These are phyloP conservation scores for Ceriops tagal DNA, from an alignment of 345 rosid species.

Conservation along the genomic window DNA sequence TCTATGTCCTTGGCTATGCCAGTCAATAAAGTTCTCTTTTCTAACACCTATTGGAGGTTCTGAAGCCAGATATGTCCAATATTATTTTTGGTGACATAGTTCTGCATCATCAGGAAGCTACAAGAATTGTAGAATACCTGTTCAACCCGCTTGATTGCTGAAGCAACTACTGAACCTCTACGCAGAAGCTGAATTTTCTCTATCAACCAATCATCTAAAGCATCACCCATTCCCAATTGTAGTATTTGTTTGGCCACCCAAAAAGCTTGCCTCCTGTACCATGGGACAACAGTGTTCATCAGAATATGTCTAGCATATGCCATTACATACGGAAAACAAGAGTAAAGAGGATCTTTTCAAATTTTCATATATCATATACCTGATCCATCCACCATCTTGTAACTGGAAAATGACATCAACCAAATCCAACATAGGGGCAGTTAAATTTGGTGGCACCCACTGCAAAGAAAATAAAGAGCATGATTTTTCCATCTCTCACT, in stretches of 20 bases:
- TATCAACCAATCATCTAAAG: conserved; percentile 95
- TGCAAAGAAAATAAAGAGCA: conserved; percentile 33
- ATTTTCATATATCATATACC: conserved; percentile 37
- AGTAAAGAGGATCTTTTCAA: conserved; percentile 1
- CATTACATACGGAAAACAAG: not conserved
- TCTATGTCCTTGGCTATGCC: not conserved
- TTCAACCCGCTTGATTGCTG: conserved; percentile 81
- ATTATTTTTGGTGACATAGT: not conserved
- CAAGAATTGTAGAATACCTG: conserved; percentile 43
- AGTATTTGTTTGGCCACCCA: conserved; percentile 98
- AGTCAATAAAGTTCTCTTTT: not conserved
- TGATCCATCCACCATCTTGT: conserved; percentile 99
- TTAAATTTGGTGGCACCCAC: conserved; percentile 99
- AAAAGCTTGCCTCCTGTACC: conserved; percentile 82
- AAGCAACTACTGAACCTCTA: conserved; percentile 80
- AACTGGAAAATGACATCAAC: conserved; percentile 92
- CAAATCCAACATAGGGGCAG: conserved; percentile 74
- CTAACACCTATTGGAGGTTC: not conserved
- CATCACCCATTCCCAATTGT: conserved; percentile 99
- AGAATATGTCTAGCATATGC: conserved; percentile 9
- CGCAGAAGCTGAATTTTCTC: conserved; percentile 90
- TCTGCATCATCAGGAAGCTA: not conserved
- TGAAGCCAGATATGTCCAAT: not conserved
- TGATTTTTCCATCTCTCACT: not conserved
- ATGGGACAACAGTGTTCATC: conserved; percentile 19